These are phyloP conservation scores for Wickerhamiella australiensis DNA, from an alignment of 805 yeast genomes.

Conservation along the genomic window DNA sequence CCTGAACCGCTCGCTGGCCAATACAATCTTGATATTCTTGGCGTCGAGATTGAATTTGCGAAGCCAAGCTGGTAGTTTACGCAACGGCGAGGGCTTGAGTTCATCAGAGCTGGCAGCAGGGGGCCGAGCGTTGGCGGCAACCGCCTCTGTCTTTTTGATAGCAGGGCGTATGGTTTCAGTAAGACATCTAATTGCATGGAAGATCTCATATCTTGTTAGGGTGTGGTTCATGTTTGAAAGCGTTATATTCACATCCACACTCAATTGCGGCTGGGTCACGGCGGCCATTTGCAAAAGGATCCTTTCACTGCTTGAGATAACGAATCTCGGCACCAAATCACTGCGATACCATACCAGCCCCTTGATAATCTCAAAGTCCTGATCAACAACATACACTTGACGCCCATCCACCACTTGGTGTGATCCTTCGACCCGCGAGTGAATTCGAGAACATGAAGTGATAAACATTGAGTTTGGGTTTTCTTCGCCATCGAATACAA, in stretches of 20 bases:
- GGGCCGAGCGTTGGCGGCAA: no score
- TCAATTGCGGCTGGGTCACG: slow-evolving; percentile 24
- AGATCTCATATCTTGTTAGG: slow-evolving; percentile 26
- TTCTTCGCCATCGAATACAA: slow-evolving; percentile 17
- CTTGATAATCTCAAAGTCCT: slow-evolving; percentile 14
- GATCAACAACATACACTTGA: slow-evolving; percentile 15
- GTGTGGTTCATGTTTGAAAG: slow-evolving; percentile 23
- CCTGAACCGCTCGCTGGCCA: slow-evolving; percentile 22
- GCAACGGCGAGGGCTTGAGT: slow-evolving; percentile 10
- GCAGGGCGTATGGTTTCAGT: slow-evolving; percentile 4
- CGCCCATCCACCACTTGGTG: background rate
- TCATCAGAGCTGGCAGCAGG: background rate
- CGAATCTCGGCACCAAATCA: slow-evolving; percentile 22
- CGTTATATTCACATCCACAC: slow-evolving; percentile 21
- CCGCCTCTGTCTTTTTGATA: background rate
- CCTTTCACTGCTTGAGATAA: slow-evolving; percentile 22
- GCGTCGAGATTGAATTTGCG: slow-evolving; percentile 11
- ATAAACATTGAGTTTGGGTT: slow-evolving; percentile 26
- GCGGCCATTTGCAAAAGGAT: slow-evolving; percentile 21
- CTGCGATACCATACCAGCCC: slow-evolving; percentile 25
- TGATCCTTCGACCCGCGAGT: slow-evolving; percentile 19
- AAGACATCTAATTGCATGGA: slow-evolving; percentile 24
- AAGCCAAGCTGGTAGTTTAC: slow-evolving; percentile 21
- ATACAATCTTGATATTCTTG: slow-evolving; percentile 12
- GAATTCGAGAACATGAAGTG: slow-evolving; percentile 25